These are phyloP conservation scores for Hortaea werneckii DNA, from an alignment of 2,329 filamentous ascomycete genomes.

Conservation along the genomic window DNA sequence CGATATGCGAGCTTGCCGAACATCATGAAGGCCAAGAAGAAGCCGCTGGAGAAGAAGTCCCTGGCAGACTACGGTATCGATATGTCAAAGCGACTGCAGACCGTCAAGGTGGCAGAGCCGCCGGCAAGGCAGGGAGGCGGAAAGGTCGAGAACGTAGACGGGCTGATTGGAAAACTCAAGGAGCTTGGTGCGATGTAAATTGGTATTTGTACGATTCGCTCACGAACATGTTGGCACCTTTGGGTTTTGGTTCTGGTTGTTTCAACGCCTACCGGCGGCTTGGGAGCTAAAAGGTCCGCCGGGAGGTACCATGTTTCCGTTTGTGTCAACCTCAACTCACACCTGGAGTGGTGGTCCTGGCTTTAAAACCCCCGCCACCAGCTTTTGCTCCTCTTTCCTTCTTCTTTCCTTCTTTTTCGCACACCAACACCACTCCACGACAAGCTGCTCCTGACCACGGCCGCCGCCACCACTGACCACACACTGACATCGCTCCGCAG, in stretches of 20 bases:
- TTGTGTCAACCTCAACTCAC: too few species aligned
- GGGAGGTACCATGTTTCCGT: too few species aligned
- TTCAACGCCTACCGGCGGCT: not conserved
- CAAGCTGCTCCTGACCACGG: too few species aligned
- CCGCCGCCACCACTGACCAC: too few species aligned
- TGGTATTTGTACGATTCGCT: not conserved
- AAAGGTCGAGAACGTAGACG: slow-evolving; percentile 95
- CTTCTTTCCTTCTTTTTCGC: too few species aligned
- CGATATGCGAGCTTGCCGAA: slow-evolving; percentile 92
- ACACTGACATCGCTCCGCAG: too few species aligned
- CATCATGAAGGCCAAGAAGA: slow-evolving; percentile 99
- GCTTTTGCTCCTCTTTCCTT: too few species aligned
- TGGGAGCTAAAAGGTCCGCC: not conserved
- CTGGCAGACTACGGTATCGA: slow-evolving; percentile 73
- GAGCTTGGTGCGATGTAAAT: slow-evolving; percentile 78
- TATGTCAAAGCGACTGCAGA: slow-evolving; percentile 60
- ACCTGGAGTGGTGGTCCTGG: too few species aligned
- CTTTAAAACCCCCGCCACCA: too few species aligned
- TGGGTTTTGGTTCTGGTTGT: not conserved
- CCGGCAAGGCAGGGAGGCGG: slow-evolving; percentile 79
- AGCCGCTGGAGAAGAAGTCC: slow-evolving; percentile 88
- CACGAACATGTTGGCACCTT: not conserved
- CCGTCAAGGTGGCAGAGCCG: slow-evolving; percentile 83
- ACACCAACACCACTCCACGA: too few species aligned
- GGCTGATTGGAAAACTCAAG: slow-evolving; percentile 88